Base-by-base conservation (phyloP, 2,329 filamentous ascomycete species). In the Lachnellula suecica region DNA sequence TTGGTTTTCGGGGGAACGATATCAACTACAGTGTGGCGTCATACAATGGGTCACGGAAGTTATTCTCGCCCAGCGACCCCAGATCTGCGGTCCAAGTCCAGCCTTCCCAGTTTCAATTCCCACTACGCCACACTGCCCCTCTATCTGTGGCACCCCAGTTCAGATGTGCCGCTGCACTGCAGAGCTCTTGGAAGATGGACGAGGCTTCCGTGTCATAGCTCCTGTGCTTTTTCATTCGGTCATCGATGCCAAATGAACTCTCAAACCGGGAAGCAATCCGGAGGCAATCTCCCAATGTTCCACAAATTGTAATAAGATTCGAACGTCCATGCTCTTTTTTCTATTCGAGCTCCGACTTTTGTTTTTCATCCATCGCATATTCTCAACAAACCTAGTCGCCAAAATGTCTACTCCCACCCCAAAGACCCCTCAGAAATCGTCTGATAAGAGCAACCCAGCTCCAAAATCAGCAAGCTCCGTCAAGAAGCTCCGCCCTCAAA, bases 331-430 rank as follows among this genome's bases (percentile, higher is more conserved):
- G 41, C 40, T 42, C 35, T 35, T 44, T 25, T 42, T 46, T 22
- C 38, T 49, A 27, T 25, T 42, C 17, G 42, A 23, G 7, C 20
- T 53, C 13, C 24, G 40, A 10, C 31, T 44, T 23, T 43, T 49
- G n/a, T 41, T 52, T 23, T 48, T 48, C 4, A 37, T 47, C 34
- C 50, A 31, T 47, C 40, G 38, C 51, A 56, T 52, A 53, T 47
- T 50, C 10, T 46, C 23, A 23, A 20, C 20, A 38, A 48, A 24
- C 29, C 20, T 46, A 27, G 41, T 29, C 17, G 13, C 22, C 43
- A 52, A 49, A 20, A 62, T 61, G 56, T 59, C 57, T 24, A 48
- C 58, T 34, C 54, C 61, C 27, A 53, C 54, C 17, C 59, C 55
- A 4, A 59, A 59, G 34, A 56, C 52, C 10, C 58, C 56, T 15